Base-by-base conservation (phyloP, 1,284 basidiomycete genomes). In the Marasmius sp. region DNA sequence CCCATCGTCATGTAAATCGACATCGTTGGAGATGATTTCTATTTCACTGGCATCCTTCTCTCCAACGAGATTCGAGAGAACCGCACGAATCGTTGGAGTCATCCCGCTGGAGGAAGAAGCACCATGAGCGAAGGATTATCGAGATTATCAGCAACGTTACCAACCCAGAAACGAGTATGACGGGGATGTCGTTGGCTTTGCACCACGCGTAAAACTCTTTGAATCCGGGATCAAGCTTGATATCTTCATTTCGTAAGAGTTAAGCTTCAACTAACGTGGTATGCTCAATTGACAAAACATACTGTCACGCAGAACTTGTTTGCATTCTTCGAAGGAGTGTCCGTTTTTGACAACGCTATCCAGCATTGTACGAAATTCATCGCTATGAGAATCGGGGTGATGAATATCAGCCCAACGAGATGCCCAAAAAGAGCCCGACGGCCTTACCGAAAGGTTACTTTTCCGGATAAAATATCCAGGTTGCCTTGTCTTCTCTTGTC, bases 141-240 rank as follows among this genome's bases (percentile, higher is more conserved):
- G 2, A 43, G 37, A 27, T 12, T 16, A 9, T 9, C 12, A 9
- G 18, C 12, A 51, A 36, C 6, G 20, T 14, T 20, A 62, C 80
- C 62, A 67, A 91, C 91, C 92, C 94, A 4, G 94, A 97, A 52
- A 97, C 94, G 71, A 98, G 94, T 65, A 97, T 90, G 63, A 97
- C 83, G 14, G 95, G 94, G 55, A 97, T 85, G 66, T 88, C 88
- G 61, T 87, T 81, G 1, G 75, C 76, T 71, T 90, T 89, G 77
- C 92, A 94, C 85, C 89, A 97, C 34, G 79, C 74, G 75, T 91
- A 90, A 75, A 96, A 97, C 9, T 87, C 83, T 69, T 88, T 89
- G 81, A 98, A 98, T 16, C 94, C 94, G 0, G 88, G 77, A 73
- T 97, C 95, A 50, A 97, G 85, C 59, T 83, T 82, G 74, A 97